These are phyloP conservation scores for Ophiocordyceps camponoti-leonardi DNA, from an alignment of 2,329 filamentous ascomycete genomes.

Conservation along the genomic window DNA sequence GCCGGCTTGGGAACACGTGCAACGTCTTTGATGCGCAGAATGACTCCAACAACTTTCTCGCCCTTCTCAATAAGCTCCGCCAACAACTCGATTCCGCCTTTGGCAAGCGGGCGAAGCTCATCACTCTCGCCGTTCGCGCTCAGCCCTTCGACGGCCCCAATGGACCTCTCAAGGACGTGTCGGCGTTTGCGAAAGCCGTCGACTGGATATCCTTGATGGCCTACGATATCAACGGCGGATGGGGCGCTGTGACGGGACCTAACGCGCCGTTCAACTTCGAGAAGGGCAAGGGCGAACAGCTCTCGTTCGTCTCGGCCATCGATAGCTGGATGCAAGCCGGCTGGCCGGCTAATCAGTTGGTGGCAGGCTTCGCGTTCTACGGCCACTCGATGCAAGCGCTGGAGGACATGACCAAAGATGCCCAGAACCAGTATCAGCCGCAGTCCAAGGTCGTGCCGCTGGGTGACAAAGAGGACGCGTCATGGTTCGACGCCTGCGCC, in stretches of 20 bases:
- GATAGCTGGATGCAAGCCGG: constrained; percentile 2
- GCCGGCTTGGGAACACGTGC: not conserved
- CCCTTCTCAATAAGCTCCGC: not conserved
- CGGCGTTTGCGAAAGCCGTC: not conserved
- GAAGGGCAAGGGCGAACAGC: constrained; percentile 1
- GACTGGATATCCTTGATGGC: constrained; percentile 1
- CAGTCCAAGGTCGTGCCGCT: not conserved
- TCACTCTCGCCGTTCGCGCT: not conserved
- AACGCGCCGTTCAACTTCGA: constrained; percentile 3
- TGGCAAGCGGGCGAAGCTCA: not conserved
- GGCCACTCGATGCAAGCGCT: not conserved
- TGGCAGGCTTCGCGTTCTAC: constrained; percentile 3
- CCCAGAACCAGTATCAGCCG: constrained; percentile 1
- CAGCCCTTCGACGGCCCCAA: not conserved
- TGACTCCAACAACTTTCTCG: not conserved
- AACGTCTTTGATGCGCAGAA: not conserved
- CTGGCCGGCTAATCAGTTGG: constrained; percentile 3
- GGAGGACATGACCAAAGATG: constrained; percentile 1
- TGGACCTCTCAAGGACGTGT: not conserved
- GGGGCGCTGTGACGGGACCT: constrained; percentile 1
- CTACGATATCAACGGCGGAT: constrained; percentile 4
- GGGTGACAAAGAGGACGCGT: not conserved
- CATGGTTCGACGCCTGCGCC: not conserved
- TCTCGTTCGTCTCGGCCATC: constrained; percentile 2
- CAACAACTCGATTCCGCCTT: not conserved